Conservation (phyloP, 495 filamentous ascomycete genomes). For the Tuber calosporum region DNA sequence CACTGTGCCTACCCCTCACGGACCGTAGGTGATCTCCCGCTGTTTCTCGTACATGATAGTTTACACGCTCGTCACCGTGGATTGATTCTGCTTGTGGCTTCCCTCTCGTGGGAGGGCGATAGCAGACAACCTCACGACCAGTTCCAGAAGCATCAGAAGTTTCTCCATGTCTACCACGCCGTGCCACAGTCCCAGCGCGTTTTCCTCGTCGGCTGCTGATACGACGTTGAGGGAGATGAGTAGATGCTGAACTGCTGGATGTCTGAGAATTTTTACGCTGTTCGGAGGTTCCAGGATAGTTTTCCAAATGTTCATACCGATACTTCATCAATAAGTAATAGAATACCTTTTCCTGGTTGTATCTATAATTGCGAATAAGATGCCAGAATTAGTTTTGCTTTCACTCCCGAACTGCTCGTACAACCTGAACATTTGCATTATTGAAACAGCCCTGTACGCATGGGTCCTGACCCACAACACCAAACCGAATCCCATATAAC, state of each 20-base stretch:
- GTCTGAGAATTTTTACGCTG: neutral
- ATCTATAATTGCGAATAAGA: conserved; percentile 45
- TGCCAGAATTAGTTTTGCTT: conserved; percentile 33
- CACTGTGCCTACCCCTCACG: neutral
- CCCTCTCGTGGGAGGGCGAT: conserved; percentile 7
- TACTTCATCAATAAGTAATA: conserved; percentile 77
- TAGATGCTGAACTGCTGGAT: neutral
- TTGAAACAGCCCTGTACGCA: neutral
- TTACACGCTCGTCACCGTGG: neutral
- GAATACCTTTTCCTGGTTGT: conserved; percentile 83
- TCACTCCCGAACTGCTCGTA: conserved; percentile 12
- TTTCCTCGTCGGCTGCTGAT: neutral
- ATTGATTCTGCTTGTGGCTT: neutral
- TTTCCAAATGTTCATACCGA: conserved; percentile 71
- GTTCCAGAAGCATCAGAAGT: neutral
- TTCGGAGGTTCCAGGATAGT: conserved; percentile 49
- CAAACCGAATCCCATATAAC: conserved; percentile 17
- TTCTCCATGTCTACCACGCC: neutral
- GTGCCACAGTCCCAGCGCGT: neutral
- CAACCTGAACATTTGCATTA: neutral
- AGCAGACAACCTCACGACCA: neutral
- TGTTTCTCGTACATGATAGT: neutral
- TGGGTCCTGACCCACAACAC: neutral
- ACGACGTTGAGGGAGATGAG: neutral
- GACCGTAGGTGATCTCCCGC: neutral